These are phyloP conservation scores for Ambrosia trifida DNA, from an alignment of 129 eudicot species.

Conservation along the genomic window DNA sequence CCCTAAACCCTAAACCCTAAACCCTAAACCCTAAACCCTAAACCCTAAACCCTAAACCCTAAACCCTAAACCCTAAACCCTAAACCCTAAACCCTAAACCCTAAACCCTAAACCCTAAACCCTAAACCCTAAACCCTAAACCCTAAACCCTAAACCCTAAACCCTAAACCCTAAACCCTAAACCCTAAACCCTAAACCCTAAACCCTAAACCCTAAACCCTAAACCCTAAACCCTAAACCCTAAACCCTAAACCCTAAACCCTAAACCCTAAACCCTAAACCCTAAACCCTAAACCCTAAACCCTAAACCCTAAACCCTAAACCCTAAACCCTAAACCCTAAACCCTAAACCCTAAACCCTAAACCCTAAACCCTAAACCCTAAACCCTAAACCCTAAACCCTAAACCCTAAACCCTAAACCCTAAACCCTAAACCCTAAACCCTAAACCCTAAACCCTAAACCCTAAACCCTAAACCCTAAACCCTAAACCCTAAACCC, in stretches of 20 bases:
- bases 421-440: slow-evolving; percentile 26
- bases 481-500: slow-evolving; percentile 7
- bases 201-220: slow-evolving; percentile 22
- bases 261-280: slow-evolving; percentile 16
- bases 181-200: background rate
- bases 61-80: slow-evolving; percentile 19
- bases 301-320: slow-evolving; percentile 2
- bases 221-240: slow-evolving; percentile 25
- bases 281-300: background rate
- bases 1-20: background rate
- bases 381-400: slow-evolving; percentile 24
- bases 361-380: background rate
- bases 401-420: slow-evolving; percentile 22
- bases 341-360: background rate
- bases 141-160: slow-evolving; percentile 10
- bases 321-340: slow-evolving; percentile 1
- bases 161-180: background rate
- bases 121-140: background rate
- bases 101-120: background rate
- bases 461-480: background rate
- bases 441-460: background rate
- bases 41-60: slow-evolving; percentile 26
- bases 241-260: slow-evolving; percentile 19
- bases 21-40: slow-evolving; percentile 10
- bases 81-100: slow-evolving; percentile 23